Base-by-base conservation (phyloP, 441 rosid genomes). In the Breynia disticha region DNA sequence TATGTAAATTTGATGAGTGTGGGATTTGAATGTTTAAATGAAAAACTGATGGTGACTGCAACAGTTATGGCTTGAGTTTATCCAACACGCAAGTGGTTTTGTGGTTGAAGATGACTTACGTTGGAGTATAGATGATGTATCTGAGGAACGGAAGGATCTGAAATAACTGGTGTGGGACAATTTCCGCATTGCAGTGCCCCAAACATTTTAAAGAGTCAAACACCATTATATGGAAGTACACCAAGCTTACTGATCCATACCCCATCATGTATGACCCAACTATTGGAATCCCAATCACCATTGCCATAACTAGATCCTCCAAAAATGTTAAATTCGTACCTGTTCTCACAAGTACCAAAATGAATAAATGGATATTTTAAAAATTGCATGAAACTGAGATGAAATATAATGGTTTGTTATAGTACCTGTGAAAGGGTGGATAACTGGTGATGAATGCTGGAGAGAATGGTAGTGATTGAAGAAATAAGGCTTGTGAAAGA, bases 171-270 rank as follows among this genome's bases (percentile, higher is more conserved):
- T 79, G 67, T 14, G 98, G 80, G 56, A 84, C 67, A 60, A 88
- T 54, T 56, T 91, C 98, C 42, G 82, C 81, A 68, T 91, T 91
- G 64, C 74, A 78, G 55, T 91, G 95, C 13, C 94, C 95, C 70
- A 85, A 59, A 59, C 95, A 88, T 68, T 85, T 80, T n/a, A 88
- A 58, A 66, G 71, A 79, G 77, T 91, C 98, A 59, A 88, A 93
- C 13, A 47, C 62, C 60, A 79, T 22, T 51, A 80, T 54, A 58
- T 93, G 82, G 46, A 76, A 79, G 65, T 76, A 82, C 48, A 82
- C 66, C 58, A 71, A 19, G 65, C 70, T 65, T 46, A 57, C 57
- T 18, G 97, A 86, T 67, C 89, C 97, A 60, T 67, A 68, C 16
- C 94, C 91, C 72, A 81, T 62, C 57, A 76, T 19, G 48, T 55